Base-by-base conservation (phyloP, 2,329 filamentous ascomycete genomes). In the Ambrosiella xylebori region DNA sequence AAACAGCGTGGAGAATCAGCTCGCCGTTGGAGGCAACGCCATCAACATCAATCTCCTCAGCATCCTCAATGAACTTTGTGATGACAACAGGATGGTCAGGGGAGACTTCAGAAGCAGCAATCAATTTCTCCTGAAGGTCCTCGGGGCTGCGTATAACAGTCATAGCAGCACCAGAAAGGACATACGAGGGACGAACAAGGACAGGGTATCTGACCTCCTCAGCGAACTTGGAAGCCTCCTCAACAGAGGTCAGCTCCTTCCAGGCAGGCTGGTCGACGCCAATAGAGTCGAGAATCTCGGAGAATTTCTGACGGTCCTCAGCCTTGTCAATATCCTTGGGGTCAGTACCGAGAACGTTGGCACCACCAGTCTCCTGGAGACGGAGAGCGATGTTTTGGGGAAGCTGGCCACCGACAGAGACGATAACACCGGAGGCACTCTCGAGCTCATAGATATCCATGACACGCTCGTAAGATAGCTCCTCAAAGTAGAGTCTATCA, bases 401-500 rank as follows among this genome's bases (percentile, higher is more conserved):
- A 61, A 97, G 80, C 72, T 98, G 93, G 49, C 93, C 93, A 67
- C 93, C 93, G 9, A 97, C 89, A 60, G 89, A 96, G 7, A 97
- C 91, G 3, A 97, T 90, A 35, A 97, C 88, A 65, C 90, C 91
- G 57, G 77, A 81, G 6, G 90, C 84, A 60, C 76, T 75, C 71
- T 97, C 93, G 13, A 97, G 79, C 71, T 97, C 93, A 69, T 96
- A 96, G 63, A 97, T 97, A 70, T 98, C 93, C 88, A 97, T 95
- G 8, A 97, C 91, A 68, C 91, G 85, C 74, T 97, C 93, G 69
- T 96, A 97, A 71, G 85, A 93, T 57, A 97, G 73, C 71, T 98
- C 93, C 65, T 97, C 93, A 63, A 98, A 98, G 73, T 97, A 98
- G 4, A 98, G 80, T 66, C 83, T 88, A 65, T 97, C 91, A 7